phyloP scores from a whole-genome alignment of 169 alveolate genomes.

The Plasmodium falciparum region DNA sequence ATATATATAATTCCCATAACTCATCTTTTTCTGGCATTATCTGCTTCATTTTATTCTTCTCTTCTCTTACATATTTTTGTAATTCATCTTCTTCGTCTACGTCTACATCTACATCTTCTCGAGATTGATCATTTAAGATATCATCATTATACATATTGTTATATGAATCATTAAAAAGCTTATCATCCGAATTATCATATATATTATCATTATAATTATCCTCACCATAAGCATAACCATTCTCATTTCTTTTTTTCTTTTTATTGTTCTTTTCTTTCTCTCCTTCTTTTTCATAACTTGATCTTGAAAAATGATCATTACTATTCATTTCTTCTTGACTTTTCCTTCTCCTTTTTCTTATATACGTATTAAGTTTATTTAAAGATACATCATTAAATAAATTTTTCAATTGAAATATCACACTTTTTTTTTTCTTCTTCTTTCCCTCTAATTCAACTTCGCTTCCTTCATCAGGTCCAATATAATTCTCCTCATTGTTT shows the following conservation, averaged over 20 bases:
- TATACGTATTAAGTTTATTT: conserved; percentile 30
- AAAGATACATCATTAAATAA: conserved; percentile 60
- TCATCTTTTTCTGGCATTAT: conserved; percentile 60
- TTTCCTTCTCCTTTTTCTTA: conserved; percentile 44
- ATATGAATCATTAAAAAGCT: not conserved
- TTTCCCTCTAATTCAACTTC: conserved; percentile 32
- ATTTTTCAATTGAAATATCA: conserved; percentile 59
- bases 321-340: conserved; percentile 18
- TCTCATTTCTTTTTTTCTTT: not conserved
- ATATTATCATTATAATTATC: not conserved
- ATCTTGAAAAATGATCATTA: conserved; percentile 20
- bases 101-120: conserved; percentile 17
- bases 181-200: not conserved
- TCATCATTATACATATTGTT: not conserved
- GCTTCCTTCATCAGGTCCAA: conserved; percentile 7
- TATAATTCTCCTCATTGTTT: conserved; percentile 11
- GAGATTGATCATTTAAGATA: too few relatives aligned
- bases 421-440: conserved; percentile 53
- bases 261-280: not conserved
- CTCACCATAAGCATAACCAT: conserved; percentile 3
- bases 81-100: conserved; percentile 33
- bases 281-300: conserved; percentile 14
- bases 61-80: conserved; percentile 45
- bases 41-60: conserved; percentile 61
- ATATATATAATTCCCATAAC: conserved; percentile 65